These are phyloP conservation scores for Neoboletus brunneissimus DNA, from an alignment of 768 basidiomycete genomes.

Conservation along the genomic window DNA sequence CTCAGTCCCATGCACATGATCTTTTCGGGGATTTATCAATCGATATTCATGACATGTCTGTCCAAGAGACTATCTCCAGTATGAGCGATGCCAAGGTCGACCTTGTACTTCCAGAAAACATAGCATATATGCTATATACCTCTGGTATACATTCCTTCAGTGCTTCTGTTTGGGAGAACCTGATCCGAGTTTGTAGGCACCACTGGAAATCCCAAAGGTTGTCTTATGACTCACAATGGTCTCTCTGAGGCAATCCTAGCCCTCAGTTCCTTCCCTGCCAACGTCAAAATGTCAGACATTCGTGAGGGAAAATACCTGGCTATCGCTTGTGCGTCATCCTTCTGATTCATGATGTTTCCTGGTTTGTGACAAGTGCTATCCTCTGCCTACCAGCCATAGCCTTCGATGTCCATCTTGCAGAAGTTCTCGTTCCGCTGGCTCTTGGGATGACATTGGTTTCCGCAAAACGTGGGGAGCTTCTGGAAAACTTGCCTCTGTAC, in stretches of 20 bases:
- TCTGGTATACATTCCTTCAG: slow-evolving; percentile 35
- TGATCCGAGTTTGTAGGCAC: slow-evolving; percentile 35
- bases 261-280: slow-evolving; percentile 24
- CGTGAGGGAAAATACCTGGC: slow-evolving; percentile 37
- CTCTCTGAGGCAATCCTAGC: slow-evolving; percentile 33
- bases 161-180: not conserved
- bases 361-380: not conserved
- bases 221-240: slow-evolving; percentile 39
- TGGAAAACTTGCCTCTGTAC: slow-evolving; percentile 44
- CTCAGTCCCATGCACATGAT: slow-evolving; percentile 2
- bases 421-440: slow-evolving; percentile 40
- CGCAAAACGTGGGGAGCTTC: slow-evolving; percentile 37
- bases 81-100: slow-evolving; percentile 31
- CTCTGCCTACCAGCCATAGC: slow-evolving; percentile 39
- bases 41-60: slow-evolving; percentile 16
- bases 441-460: slow-evolving; percentile 46
- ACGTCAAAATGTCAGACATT: slow-evolving; percentile 22
- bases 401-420: slow-evolving; percentile 50
- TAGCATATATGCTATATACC: slow-evolving; percentile 49
- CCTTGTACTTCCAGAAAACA: slow-evolving; percentile 28
- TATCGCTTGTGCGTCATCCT: slow-evolving; percentile 40
- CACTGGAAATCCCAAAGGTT: slow-evolving; percentile 52
- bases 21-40: slow-evolving; percentile 23
- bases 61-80: slow-evolving; percentile 28
- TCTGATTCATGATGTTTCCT: not conserved